Percentiles rank a stretch among this genome's conserved stretches.
phyloP scores from a whole-genome alignment of 371 early-diverging fungal species.

The Gilbertella persicaria region DNA sequence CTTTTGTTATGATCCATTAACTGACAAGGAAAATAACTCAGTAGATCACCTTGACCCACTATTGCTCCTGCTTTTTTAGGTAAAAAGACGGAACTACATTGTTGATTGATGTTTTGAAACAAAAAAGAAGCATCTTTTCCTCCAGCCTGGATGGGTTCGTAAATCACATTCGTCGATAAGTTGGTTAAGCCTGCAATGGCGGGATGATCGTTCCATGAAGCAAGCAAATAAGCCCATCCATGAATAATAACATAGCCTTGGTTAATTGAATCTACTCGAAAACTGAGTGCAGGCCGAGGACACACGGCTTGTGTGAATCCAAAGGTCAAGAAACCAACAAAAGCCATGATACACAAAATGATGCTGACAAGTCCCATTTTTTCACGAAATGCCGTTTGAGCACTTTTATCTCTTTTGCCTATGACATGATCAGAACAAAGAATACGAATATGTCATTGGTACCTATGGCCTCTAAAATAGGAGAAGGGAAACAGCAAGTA shows the following conservation, averaged over 20 bases:
- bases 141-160: conserved; percentile 66
- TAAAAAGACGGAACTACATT: conserved; percentile 59
- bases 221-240: conserved; percentile 62
- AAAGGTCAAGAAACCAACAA: conserved; percentile 79
- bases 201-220: conserved; percentile 61
- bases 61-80: conserved; percentile 29
- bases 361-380: conserved; percentile 79
- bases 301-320: conserved; percentile 67
- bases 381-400: conserved; percentile 86
- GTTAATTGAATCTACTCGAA: conserved; percentile 41
- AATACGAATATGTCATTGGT: conserved; percentile 1
- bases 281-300: conserved; percentile 49
- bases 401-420: conserved; percentile 55
- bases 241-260: conserved; percentile 56
- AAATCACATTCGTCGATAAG: conserved; percentile 54
- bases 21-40: conserved; percentile 75
- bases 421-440: background rate
- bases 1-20: conserved; percentile 43
- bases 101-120: conserved; percentile 71
- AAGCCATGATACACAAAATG: conserved; percentile 68
- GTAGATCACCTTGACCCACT: conserved; percentile 37
- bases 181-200: conserved; percentile 37
- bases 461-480: conserved; percentile 49
- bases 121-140: conserved; percentile 76
- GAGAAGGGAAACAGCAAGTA: conserved; percentile 59